Percentiles rank a stretch among this genome's conserved stretches.
Conservation (phyloP, 371 early-diverging fungal species). For the Syncephalastrum racemosum region DNA sequence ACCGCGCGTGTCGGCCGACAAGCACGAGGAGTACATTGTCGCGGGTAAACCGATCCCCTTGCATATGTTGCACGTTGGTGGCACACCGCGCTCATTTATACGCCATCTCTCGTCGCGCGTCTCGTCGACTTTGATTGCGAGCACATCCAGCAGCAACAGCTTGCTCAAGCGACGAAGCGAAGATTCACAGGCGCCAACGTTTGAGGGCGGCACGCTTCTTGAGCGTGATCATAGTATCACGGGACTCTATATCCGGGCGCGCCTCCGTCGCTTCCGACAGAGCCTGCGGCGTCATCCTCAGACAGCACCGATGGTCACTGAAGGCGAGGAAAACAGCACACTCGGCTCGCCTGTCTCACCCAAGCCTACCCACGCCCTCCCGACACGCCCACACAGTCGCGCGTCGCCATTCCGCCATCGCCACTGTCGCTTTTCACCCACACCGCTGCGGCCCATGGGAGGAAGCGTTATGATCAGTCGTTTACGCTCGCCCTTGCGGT, state of each 20-base stretch:
- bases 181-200: too few relatives aligned
- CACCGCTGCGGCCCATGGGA: too few relatives aligned
- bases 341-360: too few relatives aligned
- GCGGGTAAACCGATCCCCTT: slow-evolving; percentile 26
- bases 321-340: not conserved
- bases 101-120: slow-evolving; percentile 6
- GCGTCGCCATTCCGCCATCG: too few relatives aligned
- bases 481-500: too few relatives aligned
- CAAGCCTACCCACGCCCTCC: too few relatives aligned
- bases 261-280: slow-evolving; percentile 14
- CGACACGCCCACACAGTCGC: too few relatives aligned
- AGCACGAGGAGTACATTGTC: slow-evolving; percentile 21
- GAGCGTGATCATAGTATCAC: slow-evolving; percentile 10
- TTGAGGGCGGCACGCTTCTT: not conserved
- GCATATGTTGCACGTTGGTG: slow-evolving; percentile 18
- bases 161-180: too few relatives aligned
- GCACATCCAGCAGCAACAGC: too few relatives aligned
- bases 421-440: too few relatives aligned
- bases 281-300: slow-evolving; percentile 7
- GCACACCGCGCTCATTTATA: not conserved
- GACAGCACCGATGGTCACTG: slow-evolving; percentile 2
- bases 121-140: too few relatives aligned
- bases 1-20: slow-evolving; percentile 12
- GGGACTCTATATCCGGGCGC: slow-evolving; percentile 19
- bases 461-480: too few relatives aligned